Evolutionary conservation across 768 basidiomycete species (phyloP).

Genomic region (Dioszegia aurantiaca): DNA sequence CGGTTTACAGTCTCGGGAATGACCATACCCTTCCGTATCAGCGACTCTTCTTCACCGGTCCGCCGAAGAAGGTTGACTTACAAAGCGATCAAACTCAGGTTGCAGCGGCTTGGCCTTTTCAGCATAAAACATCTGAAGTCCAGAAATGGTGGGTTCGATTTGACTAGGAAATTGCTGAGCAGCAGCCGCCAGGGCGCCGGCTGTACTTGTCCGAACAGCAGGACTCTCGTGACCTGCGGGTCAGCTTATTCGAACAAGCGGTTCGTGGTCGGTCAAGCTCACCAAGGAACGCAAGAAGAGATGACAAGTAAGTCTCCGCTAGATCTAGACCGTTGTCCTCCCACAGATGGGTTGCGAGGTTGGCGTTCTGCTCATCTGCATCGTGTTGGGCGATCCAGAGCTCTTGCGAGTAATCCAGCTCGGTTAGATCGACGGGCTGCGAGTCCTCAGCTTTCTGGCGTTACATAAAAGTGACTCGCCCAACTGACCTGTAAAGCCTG

Average conservation of each 20-base stretch:
- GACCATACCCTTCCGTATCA: slow-evolving; percentile 75
- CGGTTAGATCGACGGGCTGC: slow-evolving; percentile 90
- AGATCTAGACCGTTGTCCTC: slow-evolving; percentile 94
- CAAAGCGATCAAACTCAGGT: slow-evolving; percentile 91
- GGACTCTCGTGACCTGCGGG: slow-evolving; percentile 76
- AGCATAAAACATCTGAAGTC: slow-evolving; percentile 70
- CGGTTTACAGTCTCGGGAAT: slow-evolving; percentile 80
- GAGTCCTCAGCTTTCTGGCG: neutral
- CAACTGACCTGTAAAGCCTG: slow-evolving; percentile 75
- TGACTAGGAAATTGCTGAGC: slow-evolving; percentile 69
- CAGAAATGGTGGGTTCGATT: slow-evolving; percentile 53
- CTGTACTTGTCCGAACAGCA: slow-evolving; percentile 72
- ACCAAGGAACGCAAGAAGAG: slow-evolving; percentile 71
- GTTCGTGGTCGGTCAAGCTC: no score
- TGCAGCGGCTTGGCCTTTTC: slow-evolving; percentile 85
- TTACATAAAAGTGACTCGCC: neutral
- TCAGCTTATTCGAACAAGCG: no score
- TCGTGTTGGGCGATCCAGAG: slow-evolving; percentile 88
- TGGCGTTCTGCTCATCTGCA: slow-evolving; percentile 79
- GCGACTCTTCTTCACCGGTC: neutral
- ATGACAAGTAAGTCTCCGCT: slow-evolving; percentile 63
- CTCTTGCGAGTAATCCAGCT: slow-evolving; percentile 85
- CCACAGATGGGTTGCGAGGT: slow-evolving; percentile 78
- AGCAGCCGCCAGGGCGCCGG: slow-evolving; percentile 72
- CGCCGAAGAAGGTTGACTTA: slow-evolving; percentile 56